Evolutionary conservation across 2,329 filamentous ascomycete species (phyloP), one percentile per base, ranked within the genome.

Genomic region (Teratosphaeriaceae sp.): DNA sequence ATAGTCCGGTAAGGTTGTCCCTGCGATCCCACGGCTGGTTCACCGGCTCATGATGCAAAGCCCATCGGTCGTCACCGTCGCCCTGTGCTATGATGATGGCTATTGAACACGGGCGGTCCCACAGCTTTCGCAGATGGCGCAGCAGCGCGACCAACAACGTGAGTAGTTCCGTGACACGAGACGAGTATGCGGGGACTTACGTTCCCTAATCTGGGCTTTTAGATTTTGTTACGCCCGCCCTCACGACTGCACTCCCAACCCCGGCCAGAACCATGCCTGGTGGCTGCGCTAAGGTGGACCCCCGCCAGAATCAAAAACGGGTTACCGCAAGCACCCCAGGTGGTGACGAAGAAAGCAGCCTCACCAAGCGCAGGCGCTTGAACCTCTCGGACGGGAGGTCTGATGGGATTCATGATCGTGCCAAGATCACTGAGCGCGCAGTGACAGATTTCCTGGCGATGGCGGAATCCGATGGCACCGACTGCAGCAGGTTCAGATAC

Each of bases 351-450:
- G 19, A 13, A 21, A 35, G 16, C 31, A 35, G 31, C 20, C 31
- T 18, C 16, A 35, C 31, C 31, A 35, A 35, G 31, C 31, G 31
- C 16, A 4, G 31, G 31, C 31, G 31, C 19, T 35, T 35, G 31
- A 13, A 18, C 31, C 7, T 19, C 31, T 27, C 19, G 19, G 31
- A 8, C 7, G 16, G 6, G 31, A 18, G 20, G 16, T 35, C 19
- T 21, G 5, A 6, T 21, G n/a, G 5, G 5, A 18, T 35, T 18
- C 12, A 35, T 30, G 27, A 30, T 11, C 27, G 5, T 30, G 27
- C 27, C 27, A 30, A 30, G 27, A 30, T 30, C 27, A 30, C 27
- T 13, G 31, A 35, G 31, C 31, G 5, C 16, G 31, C 31, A 19
- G n/a, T 11, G 15, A 35, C 16, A 19, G 31, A 35, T 5, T 19